Evolutionary conservation across 306 rosid species (phyloP).

Genomic region (Coriaria nepalensis): DNA sequence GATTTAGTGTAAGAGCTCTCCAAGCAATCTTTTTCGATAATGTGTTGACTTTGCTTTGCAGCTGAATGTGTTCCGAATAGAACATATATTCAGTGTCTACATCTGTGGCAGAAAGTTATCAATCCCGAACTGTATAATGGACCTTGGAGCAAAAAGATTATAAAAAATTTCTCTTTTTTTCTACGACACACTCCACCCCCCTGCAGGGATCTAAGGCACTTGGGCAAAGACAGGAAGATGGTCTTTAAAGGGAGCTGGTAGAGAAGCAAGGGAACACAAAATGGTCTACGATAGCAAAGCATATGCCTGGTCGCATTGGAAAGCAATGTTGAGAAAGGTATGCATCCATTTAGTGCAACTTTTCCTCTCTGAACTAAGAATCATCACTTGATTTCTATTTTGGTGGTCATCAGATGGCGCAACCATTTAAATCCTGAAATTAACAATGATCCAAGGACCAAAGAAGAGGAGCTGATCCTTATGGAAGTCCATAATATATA

Average conservation of each 20-base stretch:
- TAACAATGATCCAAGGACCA: slow-evolving; percentile 30
- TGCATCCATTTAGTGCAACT: not conserved
- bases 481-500: slow-evolving; percentile 17
- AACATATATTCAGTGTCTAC: slow-evolving; percentile 41
- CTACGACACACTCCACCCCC: no score
- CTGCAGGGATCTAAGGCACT: not conserved
- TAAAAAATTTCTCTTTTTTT: not conserved
- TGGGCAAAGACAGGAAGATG: slow-evolving; percentile 26
- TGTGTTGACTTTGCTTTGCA: slow-evolving; percentile 7
- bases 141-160: slow-evolving; percentile 37
- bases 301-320: slow-evolving; percentile 44
- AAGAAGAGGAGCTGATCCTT: slow-evolving; percentile 30
- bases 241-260: slow-evolving; percentile 19
- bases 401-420: slow-evolving; percentile 27
- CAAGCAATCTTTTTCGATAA: no score
- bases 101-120: slow-evolving; percentile 49
- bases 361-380: not conserved
- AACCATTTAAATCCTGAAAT: slow-evolving; percentile 44
- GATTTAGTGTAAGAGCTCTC: no score
- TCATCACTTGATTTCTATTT: not conserved
- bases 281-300: slow-evolving; percentile 33
- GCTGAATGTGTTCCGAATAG: slow-evolving; percentile 23
- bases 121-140: slow-evolving; percentile 44
- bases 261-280: slow-evolving; percentile 20
- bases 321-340: slow-evolving; percentile 49